Conservation (phyloP, 768 basidiomycete genomes). For the Pseudohyphozyma bogoriensis region DNA sequence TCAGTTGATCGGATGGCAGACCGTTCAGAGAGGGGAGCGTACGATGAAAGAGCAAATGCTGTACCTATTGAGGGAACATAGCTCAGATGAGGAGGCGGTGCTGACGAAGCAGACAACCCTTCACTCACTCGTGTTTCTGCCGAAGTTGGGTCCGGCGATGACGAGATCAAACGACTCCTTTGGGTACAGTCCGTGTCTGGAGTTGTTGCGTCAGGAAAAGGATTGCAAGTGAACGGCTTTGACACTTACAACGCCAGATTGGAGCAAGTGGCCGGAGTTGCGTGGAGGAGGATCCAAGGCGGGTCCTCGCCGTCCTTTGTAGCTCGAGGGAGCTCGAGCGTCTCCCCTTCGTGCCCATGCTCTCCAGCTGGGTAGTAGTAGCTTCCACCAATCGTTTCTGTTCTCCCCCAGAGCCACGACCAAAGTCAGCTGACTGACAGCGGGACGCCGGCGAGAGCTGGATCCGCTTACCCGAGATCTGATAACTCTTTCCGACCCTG, state of each 20-base stretch:
- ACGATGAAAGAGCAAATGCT: slow-evolving; percentile 40
- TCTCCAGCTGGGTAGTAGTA: slow-evolving; percentile 37
- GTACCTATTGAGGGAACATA: too few relatives aligned
- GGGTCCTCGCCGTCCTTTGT: slow-evolving; percentile 38
- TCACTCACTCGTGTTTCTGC: slow-evolving; percentile 41
- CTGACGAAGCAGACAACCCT: too few relatives aligned
- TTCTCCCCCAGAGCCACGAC: too few relatives aligned
- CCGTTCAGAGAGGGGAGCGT: too few relatives aligned
- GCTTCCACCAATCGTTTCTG: slow-evolving; percentile 35
- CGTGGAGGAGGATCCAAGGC: slow-evolving; percentile 40
- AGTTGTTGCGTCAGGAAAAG: too few relatives aligned
- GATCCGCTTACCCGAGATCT: too few relatives aligned
- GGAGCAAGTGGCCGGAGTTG: slow-evolving; percentile 39
- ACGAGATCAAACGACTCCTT: slow-evolving; percentile 37
- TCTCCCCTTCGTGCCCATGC: neutral
- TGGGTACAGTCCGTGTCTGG: slow-evolving; percentile 39
- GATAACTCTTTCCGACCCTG: slow-evolving; percentile 38
- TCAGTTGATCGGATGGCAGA: too few relatives aligned
- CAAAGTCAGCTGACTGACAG: too few relatives aligned
- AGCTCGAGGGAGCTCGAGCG: neutral
- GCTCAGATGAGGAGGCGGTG: too few relatives aligned
- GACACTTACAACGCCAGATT: slow-evolving; percentile 40
- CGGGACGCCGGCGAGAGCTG: too few relatives aligned
- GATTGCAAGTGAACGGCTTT: too few relatives aligned
- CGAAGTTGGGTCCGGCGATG: slow-evolving; percentile 36